A percentile compares a stretch with the other conserved stretches of the same genome.
These are phyloP conservation scores for Termitomyces sp. DNA, from an alignment of 768 basidiomycete genomes.

Conservation along the genomic window DNA sequence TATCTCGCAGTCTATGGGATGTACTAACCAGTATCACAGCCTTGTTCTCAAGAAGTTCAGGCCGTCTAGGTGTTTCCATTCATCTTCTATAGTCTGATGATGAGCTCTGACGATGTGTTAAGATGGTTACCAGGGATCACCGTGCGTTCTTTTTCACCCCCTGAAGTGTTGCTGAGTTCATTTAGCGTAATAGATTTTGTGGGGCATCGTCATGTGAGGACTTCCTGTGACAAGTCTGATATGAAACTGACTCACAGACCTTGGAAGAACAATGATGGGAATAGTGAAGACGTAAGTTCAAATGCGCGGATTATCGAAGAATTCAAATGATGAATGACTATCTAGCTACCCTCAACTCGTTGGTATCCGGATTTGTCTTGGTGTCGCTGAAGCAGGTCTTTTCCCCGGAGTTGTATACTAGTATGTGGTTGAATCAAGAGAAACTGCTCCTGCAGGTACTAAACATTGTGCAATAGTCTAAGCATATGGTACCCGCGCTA, in stretches of 20 bases:
- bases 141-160: constrained; percentile 24
- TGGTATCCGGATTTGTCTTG: constrained; percentile 52
- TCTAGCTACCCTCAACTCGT: constrained; percentile 57
- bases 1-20: not conserved
- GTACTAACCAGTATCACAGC: constrained; percentile 17
- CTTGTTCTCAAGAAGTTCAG: constrained; percentile 57
- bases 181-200: constrained; percentile 36
- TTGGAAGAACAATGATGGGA: constrained; percentile 56
- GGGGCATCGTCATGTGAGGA: constrained; percentile 60
- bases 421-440: constrained; percentile 26
- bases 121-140: constrained; percentile 63
- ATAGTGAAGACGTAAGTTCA: constrained; percentile 53
- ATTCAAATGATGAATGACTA: not conserved
- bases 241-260: not conserved
- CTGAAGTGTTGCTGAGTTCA: not conserved
- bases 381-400: constrained; percentile 63
- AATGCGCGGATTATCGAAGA: not conserved
- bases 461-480: constrained; percentile 30
- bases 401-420: constrained; percentile 76
- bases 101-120: constrained; percentile 17
- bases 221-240: not conserved
- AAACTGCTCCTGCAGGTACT: not conserved
- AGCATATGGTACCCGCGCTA: constrained; percentile 68
- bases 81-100: not conserved
- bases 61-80: constrained; percentile 44